Evolutionary conservation across 495 filamentous ascomycete species (phyloP).

Genomic region (Aspergillus funiculosus): DNA sequence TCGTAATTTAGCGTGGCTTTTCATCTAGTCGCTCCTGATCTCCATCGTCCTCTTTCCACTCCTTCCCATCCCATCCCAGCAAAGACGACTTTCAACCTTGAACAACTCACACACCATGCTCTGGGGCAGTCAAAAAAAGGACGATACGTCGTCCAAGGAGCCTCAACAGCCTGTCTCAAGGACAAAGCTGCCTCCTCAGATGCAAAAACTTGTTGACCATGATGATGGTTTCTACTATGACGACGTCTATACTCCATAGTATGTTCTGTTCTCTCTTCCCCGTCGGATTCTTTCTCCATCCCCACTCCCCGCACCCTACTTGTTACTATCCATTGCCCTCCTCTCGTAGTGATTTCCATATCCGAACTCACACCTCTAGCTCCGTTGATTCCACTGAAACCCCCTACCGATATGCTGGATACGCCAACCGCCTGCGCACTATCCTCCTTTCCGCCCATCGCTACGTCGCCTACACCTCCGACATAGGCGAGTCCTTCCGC

Average conservation of each 20-base stretch:
- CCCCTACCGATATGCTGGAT: conserved; percentile 84
- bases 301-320: conserved; percentile 1
- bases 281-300: neutral
- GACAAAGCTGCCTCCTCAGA: conserved; percentile 58
- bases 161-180: conserved; percentile 47
- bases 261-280: conserved; percentile 35
- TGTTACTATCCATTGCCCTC: neutral
- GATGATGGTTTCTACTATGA: conserved; percentile 78
- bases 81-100: no score
- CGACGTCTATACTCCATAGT: conserved; percentile 73
- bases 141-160: conserved; percentile 32
- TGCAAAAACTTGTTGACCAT: conserved; percentile 70
- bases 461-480: conserved; percentile 95
- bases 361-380: conserved; percentile 35
- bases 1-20: no score
- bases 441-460: conserved; percentile 87
- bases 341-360: conserved; percentile 2
- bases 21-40: no score
- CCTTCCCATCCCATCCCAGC: neutral
- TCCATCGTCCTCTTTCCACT: neutral
- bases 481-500: conserved; percentile 95
- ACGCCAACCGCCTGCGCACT: conserved; percentile 79
- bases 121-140: conserved; percentile 29
- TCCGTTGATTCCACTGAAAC: conserved; percentile 76
- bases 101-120: conserved; percentile 35